These are phyloP conservation scores for Pichia ethanolica DNA, from an alignment of 805 yeast genomes.

Conservation along the genomic window DNA sequence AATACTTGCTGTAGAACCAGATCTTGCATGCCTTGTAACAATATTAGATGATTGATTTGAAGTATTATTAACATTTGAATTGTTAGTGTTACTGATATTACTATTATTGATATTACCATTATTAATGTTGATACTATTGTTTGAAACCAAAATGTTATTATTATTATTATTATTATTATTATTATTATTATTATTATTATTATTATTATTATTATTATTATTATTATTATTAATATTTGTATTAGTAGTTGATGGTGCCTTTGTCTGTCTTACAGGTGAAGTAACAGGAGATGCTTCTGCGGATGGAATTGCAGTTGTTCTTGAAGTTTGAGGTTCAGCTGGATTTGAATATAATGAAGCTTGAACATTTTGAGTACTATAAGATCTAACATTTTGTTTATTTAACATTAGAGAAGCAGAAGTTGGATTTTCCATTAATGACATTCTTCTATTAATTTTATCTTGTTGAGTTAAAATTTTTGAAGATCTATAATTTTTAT, in stretches of 20 bases:
- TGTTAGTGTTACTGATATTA: neutral
- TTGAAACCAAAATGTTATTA: too few species aligned
- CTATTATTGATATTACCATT: too few species aligned
- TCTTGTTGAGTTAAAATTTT: conserved; percentile 18
- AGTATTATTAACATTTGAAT: neutral
- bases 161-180: neutral
- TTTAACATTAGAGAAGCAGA: conserved; percentile 33
- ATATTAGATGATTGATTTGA: neutral
- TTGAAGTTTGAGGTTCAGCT: conserved; percentile 61
- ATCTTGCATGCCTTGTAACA: conserved; percentile 10
- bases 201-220: neutral
- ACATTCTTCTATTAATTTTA: conserved; percentile 30
- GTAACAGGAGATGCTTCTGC: conserved; percentile 21
- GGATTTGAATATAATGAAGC: conserved; percentile 41
- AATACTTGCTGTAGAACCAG: conserved; percentile 50
- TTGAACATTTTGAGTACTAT: conserved; percentile 33
- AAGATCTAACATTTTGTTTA: conserved; percentile 27
- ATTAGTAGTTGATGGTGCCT: neutral
- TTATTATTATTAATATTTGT: neutral
- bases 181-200: too few species aligned
- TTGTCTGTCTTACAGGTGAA: conserved; percentile 17
- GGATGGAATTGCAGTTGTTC: conserved; percentile 27
- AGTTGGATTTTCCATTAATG: conserved; percentile 38
- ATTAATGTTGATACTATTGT: too few species aligned
- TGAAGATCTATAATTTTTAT: conserved; percentile 45